Base-by-base conservation (phyloP, 345 rosid species). In the Ricinus communis region DNA sequence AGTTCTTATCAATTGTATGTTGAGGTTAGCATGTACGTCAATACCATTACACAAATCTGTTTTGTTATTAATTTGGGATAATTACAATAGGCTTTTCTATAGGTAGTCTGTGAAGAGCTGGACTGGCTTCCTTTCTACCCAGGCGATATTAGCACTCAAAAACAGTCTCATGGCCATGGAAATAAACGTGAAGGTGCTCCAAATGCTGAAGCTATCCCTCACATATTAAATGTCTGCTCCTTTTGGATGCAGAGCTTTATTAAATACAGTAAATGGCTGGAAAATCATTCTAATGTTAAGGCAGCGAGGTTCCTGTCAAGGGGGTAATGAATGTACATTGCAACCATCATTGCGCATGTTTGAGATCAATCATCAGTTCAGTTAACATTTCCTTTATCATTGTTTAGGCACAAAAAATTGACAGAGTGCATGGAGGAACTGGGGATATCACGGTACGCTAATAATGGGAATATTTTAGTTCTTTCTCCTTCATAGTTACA, bases 91-190 rank as follows among this genome's bases (percentile, higher is more conserved):
- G 49, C 47, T 66, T 72, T 78, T 76, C 46, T 14, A 69, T 75
- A 93, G 98, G 98, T 93, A 72, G 98, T 88, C 43, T 89, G 98
- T 79, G 98, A 93, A 81, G 98, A 91, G 84, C 85, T 93, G 75
- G 98, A 91, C 57, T 93, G 97, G 97, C 88, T 93, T 82, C 96
- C 87, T 47, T 91, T 93, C 78, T 93, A 84, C 77, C 90, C 87
- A 38, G 87, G 78, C 27, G 77, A 47, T 69, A 40, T 15, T 75
- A 77, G 76, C 65, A 52, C 74, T 47, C 80, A 74, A 63, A 80
- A 85, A 69, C 82, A 75, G 73, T 62, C 82, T 41, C 91, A 82
- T 78, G 85, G 88, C 70, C 96, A 85, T 76, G 81, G 70, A 74
- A 83, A 85, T 60, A 83, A 67, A 81, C 81, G 59, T 71, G 84